Percentiles rank a stretch among this genome's conserved stretches.
Conservation (phyloP, 1,284 basidiomycete genomes). For the Ustilago bromivora region DNA sequence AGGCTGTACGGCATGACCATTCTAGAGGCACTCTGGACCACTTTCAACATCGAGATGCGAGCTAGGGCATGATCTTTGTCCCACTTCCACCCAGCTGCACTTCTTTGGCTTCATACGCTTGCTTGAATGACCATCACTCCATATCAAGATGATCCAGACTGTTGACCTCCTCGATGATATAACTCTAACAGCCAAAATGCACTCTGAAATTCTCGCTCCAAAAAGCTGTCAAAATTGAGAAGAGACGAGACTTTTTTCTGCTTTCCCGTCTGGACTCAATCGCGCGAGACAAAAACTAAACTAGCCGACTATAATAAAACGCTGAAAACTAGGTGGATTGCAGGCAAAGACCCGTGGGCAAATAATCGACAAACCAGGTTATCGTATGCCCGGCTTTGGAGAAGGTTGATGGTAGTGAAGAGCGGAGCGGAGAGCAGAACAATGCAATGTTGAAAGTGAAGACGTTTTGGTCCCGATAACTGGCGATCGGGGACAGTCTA, state of each 20-base stretch:
- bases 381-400: no score
- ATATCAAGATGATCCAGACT: background rate
- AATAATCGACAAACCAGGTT: no score
- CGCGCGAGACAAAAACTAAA: no score
- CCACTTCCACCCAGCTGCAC: background rate
- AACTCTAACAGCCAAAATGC: constrained; percentile 3
- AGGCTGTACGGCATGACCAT: constrained; percentile 46
- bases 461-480: no score
- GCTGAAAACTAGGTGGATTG: no score
- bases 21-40: constrained; percentile 38
- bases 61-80: constrained; percentile 24
- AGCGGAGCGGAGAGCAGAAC: no score
- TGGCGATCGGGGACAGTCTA: no score
- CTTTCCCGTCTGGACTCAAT: background rate
- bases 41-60: constrained; percentile 46
- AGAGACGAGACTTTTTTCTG: background rate
- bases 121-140: background rate
- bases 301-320: no score
- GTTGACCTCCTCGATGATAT: background rate
- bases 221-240: background rate
- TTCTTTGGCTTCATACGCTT: background rate
- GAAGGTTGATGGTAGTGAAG: no score
- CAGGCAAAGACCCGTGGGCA: no score
- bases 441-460: no score
- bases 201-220: background rate